Percentiles rank a stretch among this genome's conserved stretches.
Conservation (phyloP, 1,139 yeast genomes). For the Trichomonascaceae sp. region DNA sequence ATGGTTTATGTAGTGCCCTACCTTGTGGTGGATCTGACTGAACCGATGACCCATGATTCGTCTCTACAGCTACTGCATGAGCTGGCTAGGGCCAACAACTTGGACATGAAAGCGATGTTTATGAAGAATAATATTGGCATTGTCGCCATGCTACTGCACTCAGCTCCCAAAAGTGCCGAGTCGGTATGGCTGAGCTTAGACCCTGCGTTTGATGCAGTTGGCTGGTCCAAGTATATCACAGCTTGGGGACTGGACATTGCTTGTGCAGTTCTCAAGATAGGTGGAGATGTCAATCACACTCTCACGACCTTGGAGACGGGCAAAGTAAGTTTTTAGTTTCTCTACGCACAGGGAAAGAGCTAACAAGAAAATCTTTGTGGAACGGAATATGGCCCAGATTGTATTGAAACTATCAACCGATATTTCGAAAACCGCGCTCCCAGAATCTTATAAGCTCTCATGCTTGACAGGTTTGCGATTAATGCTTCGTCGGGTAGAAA, state of each 20-base stretch:
- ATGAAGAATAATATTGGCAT: conserved; percentile 29
- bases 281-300: no score
- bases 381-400: conserved; percentile 45
- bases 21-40: conserved; percentile 36
- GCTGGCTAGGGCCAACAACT: conserved; percentile 5
- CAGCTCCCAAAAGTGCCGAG: conserved; percentile 36
- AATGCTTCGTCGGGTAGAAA: conserved; percentile 47
- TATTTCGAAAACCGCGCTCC: conserved; percentile 60
- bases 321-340: no score
- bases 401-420: conserved; percentile 71
- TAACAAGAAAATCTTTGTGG: conserved; percentile 11
- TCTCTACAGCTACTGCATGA: conserved; percentile 37
- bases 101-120: conserved; percentile 17
- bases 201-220: conserved; percentile 28
- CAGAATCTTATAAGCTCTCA: conserved; percentile 55
- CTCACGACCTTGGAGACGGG: no score
- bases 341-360: no score
- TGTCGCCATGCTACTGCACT: conserved; percentile 33
- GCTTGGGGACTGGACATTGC: conserved; percentile 33
- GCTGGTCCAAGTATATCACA: conserved; percentile 5
- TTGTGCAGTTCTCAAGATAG: conserved; percentile 15
- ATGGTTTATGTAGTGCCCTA: conserved; percentile 67
- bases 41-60: conserved; percentile 48
- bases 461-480: conserved; percentile 66
- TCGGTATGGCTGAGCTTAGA: conserved; percentile 43